Evolutionary conservation across 2,329 filamentous ascomycete species (phyloP).

Genomic region (Xylaria arbuscula): DNA sequence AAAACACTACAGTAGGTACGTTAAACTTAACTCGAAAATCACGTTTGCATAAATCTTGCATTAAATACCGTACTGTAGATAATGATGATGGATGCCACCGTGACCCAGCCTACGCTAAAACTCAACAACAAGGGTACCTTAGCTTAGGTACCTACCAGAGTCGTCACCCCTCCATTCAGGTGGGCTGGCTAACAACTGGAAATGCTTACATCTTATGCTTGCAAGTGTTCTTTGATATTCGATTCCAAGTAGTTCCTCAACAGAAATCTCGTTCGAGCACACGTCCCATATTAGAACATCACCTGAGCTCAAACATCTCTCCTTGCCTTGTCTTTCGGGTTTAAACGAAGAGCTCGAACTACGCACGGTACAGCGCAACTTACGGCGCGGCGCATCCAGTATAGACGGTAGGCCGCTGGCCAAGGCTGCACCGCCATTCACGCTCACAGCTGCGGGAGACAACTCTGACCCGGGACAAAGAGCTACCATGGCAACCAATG

Average conservation of each 20-base stretch:
- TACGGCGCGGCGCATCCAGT: neutral
- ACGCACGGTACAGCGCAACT: neutral
- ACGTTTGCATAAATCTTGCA: too few species aligned
- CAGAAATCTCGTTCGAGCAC: neutral
- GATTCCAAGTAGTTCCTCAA: neutral
- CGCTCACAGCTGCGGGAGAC: neutral
- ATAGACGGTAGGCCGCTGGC: neutral
- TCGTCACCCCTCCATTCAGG: slow-evolving; percentile 19
- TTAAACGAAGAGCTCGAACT: slow-evolving; percentile 1
- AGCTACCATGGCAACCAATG: slow-evolving; percentile 79
- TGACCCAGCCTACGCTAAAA: too few species aligned
- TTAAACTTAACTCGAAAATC: too few species aligned
- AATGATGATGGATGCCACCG: too few species aligned
- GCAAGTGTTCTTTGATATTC: neutral
- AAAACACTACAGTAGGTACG: too few species aligned
- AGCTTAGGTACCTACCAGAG: neutral
- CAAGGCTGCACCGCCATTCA: neutral
- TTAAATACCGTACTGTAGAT: too few species aligned
- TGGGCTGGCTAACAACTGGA: neutral
- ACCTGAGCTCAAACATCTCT: neutral
- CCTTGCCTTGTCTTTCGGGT: neutral
- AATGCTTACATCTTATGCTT: neutral
- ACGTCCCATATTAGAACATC: neutral
- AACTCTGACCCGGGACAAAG: neutral
- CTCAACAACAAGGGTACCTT: neutral